phyloP scores from a whole-genome alignment of 257 asterid species.

The Cinchona pubescens region DNA sequence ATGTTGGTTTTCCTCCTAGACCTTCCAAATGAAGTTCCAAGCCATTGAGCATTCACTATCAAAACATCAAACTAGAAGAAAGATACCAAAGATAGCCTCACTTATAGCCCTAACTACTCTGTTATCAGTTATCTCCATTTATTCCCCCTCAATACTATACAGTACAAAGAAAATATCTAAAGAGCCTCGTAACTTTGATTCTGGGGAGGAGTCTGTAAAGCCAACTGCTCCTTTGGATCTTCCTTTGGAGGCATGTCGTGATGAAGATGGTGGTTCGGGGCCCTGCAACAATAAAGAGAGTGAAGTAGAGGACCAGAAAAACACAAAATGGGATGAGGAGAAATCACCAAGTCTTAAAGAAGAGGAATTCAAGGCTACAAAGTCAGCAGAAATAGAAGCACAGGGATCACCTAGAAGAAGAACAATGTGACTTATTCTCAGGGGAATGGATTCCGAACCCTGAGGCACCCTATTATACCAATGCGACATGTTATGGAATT shows the following conservation, averaged over 20 bases:
- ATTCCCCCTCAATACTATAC: slow-evolving; percentile 7
- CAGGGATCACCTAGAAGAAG: background rate
- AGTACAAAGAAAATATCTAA: background rate
- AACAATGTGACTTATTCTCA: slow-evolving; percentile 53
- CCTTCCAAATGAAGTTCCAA: background rate
- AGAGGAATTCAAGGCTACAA: background rate
- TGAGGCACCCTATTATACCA: slow-evolving; percentile 71
- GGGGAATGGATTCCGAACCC: slow-evolving; percentile 84
- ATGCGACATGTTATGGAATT: slow-evolving; percentile 57
- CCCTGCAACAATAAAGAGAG: background rate
- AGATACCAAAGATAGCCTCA: slow-evolving; percentile 8
- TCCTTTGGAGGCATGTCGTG: background rate
- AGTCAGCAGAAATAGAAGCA: background rate
- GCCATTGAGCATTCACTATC: slow-evolving; percentile 7
- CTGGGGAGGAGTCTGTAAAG: background rate
- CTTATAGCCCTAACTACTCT: slow-evolving; percentile 6
- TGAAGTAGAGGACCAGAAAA: background rate
- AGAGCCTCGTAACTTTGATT: background rate
- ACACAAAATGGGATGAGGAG: background rate
- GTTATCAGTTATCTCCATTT: slow-evolving; percentile 12
- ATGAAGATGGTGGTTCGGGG: background rate
- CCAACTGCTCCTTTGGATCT: background rate
- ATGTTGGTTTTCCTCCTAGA: background rate
- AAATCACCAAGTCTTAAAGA: background rate
- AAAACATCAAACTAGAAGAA: slow-evolving; percentile 8